Conservation (phyloP, 2,329 filamentous ascomycete species). For the Aspergillus cejpii region DNA sequence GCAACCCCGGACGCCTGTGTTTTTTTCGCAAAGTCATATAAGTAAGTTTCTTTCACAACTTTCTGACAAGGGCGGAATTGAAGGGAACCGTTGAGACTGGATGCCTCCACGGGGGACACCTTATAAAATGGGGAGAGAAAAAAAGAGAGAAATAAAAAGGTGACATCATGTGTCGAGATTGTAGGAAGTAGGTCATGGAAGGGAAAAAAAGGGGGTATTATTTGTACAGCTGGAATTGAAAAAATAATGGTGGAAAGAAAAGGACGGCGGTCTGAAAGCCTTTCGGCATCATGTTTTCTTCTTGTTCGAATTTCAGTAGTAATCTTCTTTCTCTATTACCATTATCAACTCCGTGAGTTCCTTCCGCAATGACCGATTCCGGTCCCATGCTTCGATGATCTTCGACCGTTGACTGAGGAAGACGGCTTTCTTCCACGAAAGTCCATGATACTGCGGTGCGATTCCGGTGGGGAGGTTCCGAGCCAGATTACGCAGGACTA, state of each 20-base stretch:
- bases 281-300: not conserved
- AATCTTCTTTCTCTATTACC: conserved; percentile 37
- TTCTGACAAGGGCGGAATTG: too few species aligned
- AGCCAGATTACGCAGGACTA: conserved; percentile 45
- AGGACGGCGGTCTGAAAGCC: not conserved
- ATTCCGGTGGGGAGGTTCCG: conserved; percentile 36
- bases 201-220: not conserved
- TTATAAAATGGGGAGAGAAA: conserved; percentile 2
- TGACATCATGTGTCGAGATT: conserved; percentile 3
- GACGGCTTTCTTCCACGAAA: conserved; percentile 37
- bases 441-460: conserved; percentile 23
- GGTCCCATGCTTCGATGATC: conserved; percentile 36
- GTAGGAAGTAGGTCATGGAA: conserved; percentile 1
- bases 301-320: conserved; percentile 20
- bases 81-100: too few species aligned
- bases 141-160: conserved; percentile 1
- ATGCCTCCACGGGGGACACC: too few species aligned
- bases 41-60: too few species aligned
- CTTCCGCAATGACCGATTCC: conserved; percentile 38
- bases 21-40: too few species aligned
- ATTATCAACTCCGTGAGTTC: conserved; percentile 40
- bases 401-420: conserved; percentile 36
- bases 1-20: too few species aligned
- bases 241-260: not conserved
- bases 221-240: not conserved